These are phyloP conservation scores for Harrya chromipes DNA, from an alignment of 768 basidiomycete genomes.

Conservation along the genomic window DNA sequence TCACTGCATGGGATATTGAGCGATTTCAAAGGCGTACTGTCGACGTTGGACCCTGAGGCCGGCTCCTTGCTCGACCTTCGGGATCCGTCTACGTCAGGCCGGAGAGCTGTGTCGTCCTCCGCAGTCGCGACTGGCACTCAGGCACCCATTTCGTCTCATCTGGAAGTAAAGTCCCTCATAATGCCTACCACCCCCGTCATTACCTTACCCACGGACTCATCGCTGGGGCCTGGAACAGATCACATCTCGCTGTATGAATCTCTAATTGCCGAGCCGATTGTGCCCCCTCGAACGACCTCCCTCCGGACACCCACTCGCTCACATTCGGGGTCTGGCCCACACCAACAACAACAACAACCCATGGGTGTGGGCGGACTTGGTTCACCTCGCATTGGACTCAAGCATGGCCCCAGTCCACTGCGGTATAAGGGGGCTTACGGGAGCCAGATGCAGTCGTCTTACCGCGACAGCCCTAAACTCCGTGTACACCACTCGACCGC, in stretches of 20 bases:
- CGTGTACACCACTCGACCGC: slow-evolving; percentile 68
- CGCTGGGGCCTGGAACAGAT: slow-evolving; percentile 15
- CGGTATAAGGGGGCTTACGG: slow-evolving; percentile 39
- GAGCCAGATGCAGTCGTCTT: slow-evolving; percentile 35
- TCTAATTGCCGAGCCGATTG: slow-evolving; percentile 39
- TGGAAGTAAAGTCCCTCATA: slow-evolving; percentile 20
- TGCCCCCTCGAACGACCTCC: slow-evolving; percentile 31
- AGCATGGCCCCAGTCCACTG: slow-evolving; percentile 42
- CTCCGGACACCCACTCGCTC: slow-evolving; percentile 32
- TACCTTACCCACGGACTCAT: slow-evolving; percentile 22
- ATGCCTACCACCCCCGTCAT: slow-evolving; percentile 23
- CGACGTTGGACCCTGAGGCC: slow-evolving; percentile 58
- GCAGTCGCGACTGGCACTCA: slow-evolving; percentile 35
- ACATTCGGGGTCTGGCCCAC: slow-evolving; percentile 28
- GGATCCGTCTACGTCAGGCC: slow-evolving; percentile 60
- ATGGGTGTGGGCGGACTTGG: slow-evolving; percentile 17
- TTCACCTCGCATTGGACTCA: slow-evolving; percentile 34
- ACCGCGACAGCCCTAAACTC: slow-evolving; percentile 43
- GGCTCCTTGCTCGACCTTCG: slow-evolving; percentile 55
- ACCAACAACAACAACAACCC: slow-evolving; percentile 17
- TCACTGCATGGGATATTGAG: slow-evolving; percentile 61
- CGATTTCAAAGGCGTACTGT: slow-evolving; percentile 72
- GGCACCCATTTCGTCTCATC: slow-evolving; percentile 19
- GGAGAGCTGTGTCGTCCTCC: slow-evolving; percentile 38
- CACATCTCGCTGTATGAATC: slow-evolving; percentile 44